These are phyloP conservation scores for Stagonosporopsis chrysanthemi DNA, from an alignment of 2,329 filamentous ascomycete species.

Conservation along the genomic window DNA sequence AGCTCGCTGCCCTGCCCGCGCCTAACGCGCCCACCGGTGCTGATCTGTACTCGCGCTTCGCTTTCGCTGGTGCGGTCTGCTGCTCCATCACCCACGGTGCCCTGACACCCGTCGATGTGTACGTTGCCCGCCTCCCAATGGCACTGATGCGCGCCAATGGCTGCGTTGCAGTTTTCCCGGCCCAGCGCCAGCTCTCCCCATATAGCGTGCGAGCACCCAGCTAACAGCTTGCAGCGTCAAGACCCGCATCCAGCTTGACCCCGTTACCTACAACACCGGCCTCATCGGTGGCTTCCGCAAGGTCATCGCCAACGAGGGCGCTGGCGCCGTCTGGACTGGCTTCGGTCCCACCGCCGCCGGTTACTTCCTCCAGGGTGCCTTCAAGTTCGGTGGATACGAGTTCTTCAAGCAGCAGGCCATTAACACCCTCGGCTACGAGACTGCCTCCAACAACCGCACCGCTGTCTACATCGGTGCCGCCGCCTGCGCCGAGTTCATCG, in stretches of 20 bases:
- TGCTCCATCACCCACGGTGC: constrained; percentile 97
- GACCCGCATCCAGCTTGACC: constrained; percentile 94
- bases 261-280: constrained; percentile 85
- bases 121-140: constrained; percentile 59
- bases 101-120: constrained; percentile 99
- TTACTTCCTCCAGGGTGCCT: constrained; percentile 92
- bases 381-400: constrained; percentile 96
- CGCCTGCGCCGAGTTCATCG: constrained; percentile 69
- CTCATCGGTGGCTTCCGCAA: constrained; percentile 86
- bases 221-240: constrained; percentile 72
- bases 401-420: constrained; percentile 95
- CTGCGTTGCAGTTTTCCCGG: constrained; percentile 23
- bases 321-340: constrained; percentile 84
- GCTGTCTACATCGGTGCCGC: constrained; percentile 78
- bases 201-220: constrained; percentile 29
- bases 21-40: constrained; percentile 68
- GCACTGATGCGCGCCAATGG: constrained; percentile 36
- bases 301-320: constrained; percentile 79
- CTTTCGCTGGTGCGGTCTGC: constrained; percentile 96
- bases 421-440: constrained; percentile 73
- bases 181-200: constrained; percentile 16
- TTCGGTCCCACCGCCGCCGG: constrained; percentile 84
- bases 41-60: constrained; percentile 91
- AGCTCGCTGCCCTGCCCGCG: constrained; percentile 51
- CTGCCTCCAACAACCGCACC: constrained; percentile 78